phyloP scores from a whole-genome alignment of 306 rosid genomes.

The Rosa multiflora region DNA sequence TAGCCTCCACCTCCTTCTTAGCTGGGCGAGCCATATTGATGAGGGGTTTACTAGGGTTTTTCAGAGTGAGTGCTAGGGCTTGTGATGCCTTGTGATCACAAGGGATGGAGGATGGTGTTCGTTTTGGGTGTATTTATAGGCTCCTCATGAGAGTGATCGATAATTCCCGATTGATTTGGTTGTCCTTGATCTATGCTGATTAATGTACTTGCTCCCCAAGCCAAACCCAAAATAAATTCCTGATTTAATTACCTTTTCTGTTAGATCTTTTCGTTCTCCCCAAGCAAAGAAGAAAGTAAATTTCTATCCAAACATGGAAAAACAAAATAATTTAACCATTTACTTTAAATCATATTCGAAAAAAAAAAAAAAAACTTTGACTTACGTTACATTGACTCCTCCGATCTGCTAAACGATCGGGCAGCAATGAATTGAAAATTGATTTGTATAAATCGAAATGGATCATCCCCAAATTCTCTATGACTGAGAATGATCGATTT shows the following conservation, averaged over 20 bases:
- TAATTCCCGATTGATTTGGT: background rate
- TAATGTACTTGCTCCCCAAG: background rate
- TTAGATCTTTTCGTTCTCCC: background rate
- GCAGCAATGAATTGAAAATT: too few relatives aligned
- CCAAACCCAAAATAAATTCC: background rate
- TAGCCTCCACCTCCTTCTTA: background rate
- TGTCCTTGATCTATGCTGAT: background rate
- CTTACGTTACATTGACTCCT: too few relatives aligned
- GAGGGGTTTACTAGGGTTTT: background rate
- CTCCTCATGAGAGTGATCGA: background rate
- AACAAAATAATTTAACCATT: background rate
- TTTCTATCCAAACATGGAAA: background rate
- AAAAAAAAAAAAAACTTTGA: too few relatives aligned
- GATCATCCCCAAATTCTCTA: too few relatives aligned
- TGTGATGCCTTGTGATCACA: background rate
- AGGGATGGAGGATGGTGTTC: background rate
- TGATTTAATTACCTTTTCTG: background rate
- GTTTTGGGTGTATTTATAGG: background rate
- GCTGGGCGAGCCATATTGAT: background rate
- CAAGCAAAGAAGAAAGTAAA: background rate
- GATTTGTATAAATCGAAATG: too few relatives aligned
- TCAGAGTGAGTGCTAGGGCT: background rate
- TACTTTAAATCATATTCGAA: background rate
- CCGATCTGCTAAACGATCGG: too few relatives aligned
- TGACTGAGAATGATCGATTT: too few relatives aligned